Evolutionary conservation across 495 filamentous ascomycete species (phyloP), one percentile per base, ranked within the genome.

Genomic region (Chaetomium cochliodes): DNA sequence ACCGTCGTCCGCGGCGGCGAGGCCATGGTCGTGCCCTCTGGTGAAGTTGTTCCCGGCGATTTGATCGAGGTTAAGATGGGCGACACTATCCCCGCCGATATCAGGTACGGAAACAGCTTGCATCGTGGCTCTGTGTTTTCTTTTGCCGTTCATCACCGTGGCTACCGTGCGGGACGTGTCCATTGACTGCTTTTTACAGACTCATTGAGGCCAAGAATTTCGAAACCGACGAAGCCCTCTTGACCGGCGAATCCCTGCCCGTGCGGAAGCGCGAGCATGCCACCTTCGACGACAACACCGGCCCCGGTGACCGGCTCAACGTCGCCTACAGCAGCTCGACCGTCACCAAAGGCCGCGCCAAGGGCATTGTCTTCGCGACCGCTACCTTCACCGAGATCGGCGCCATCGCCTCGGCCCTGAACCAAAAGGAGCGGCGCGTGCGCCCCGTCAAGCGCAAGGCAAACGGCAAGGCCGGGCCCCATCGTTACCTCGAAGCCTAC

Each of bases 381-480:
- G 90, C 87, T 11, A 91, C 90, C 85, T 77, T 78, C 60, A 96
- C 91, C 1, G 89, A 92, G 73, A 89, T 96, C 58, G 91, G 91
- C 22, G 90, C 85, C 69, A 94, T 94, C 71, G 91, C 91, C 13
- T 83, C 82, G 41, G 86, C 82, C 60, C 76, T 83, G 22, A 75
- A 84, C 59, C 88, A 89, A 63, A 77, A 82, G 18, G 82, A 81
- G 47, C 79, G 82, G 20, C 84, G 81, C 11, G 81, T 89, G 71
- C 83, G 83, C 37, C 87, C 72, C 39, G 73, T 76, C 49, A 76
- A 88, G 46, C 81, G 85, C 44, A 87, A 85, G 72, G 81, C 86
- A 69, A 77, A 78, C 13, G 67, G 85, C 65, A 82, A 86, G 53
- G 83, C 82, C 60, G 87, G 72, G 64, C 85, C 88, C 57, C 82